Conservation (phyloP, 352 stramenopile species). For the Thalassiosira exigua region DNA sequence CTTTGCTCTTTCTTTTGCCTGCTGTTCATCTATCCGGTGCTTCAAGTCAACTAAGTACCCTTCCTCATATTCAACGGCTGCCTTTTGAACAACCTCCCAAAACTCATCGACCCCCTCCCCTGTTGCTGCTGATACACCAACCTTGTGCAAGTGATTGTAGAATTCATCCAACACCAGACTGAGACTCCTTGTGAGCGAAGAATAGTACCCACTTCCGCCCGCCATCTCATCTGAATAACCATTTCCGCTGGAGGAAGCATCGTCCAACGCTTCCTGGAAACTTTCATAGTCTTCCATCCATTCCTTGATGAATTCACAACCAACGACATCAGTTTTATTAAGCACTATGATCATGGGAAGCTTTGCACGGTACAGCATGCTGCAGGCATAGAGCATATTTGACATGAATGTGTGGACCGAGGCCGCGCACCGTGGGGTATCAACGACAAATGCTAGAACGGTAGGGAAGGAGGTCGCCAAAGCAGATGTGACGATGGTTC, state of each 20-base stretch:
- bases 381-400: conserved; percentile 99
- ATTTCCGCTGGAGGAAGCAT: conserved; percentile 83
- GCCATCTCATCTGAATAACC: conserved; percentile 79
- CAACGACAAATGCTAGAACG: conserved; percentile 97
- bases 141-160: conserved; percentile 94
- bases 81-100: conserved; percentile 90
- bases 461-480: conserved; percentile 97
- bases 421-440: conserved; percentile 93
- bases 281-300: conserved; percentile 99
- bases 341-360: conserved; percentile 97
- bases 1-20: conserved; percentile 69
- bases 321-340: conserved; percentile 98
- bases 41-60: conserved; percentile 86
- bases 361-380: conserved; percentile 97
- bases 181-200: conserved; percentile 81
- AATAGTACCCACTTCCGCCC: conserved; percentile 71
- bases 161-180: conserved; percentile 91
- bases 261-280: conserved; percentile 96
- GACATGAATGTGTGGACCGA: conserved; percentile 99
- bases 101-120: conserved; percentile 95
- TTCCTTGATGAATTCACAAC: conserved; percentile 93
- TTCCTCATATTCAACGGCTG: conserved; percentile 89
- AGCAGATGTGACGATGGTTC: conserved; percentile 97
- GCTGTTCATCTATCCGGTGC: conserved; percentile 77
- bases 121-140: conserved; percentile 94